Conservation (phyloP, 2,329 filamentous ascomycete genomes). For the Sporothrix dimorphospora region DNA sequence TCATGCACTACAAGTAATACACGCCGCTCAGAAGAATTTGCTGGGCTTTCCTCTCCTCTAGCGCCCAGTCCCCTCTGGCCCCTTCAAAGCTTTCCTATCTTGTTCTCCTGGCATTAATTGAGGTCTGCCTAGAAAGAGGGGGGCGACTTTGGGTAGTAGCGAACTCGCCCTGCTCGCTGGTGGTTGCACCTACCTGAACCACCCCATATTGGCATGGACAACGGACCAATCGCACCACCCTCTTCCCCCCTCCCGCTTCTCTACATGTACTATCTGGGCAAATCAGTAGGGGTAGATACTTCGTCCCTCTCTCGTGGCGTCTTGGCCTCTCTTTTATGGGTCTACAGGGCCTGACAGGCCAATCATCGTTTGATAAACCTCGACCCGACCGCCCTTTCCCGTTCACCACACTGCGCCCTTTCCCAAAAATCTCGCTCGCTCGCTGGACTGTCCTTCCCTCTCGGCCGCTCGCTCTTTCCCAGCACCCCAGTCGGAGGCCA, state of each 20-base stretch:
- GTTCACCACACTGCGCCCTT: not conserved
- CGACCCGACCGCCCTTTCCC: constrained; percentile 23
- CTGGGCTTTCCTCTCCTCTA: not conserved
- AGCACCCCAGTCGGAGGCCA: not conserved
- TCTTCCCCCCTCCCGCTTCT: not conserved
- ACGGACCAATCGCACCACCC: constrained; percentile 13
- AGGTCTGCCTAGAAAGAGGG: constrained; percentile 20
- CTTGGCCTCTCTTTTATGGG: constrained; percentile 23
- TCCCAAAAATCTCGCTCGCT: constrained; percentile 2
- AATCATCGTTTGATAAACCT: constrained; percentile 19
- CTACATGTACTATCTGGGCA: not conserved
- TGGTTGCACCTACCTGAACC: constrained; percentile 13
- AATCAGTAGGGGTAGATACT: constrained; percentile 1
- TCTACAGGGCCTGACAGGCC: not conserved
- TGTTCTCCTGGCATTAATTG: not conserved
- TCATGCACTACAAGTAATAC: not conserved
- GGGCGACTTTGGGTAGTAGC: constrained; percentile 8
- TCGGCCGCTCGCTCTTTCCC: constrained; percentile 5
- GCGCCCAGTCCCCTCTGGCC: not conserved
- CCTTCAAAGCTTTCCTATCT: not conserved
- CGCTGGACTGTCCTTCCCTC: not conserved
- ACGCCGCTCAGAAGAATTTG: not conserved
- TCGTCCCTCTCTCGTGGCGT: constrained; percentile 14
- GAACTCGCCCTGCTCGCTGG: not conserved
- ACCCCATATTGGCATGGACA: constrained; percentile 20